Evolutionary conservation across 2,329 filamentous ascomycete species (phyloP).

Genomic region (Fusarium sublunatum): DNA sequence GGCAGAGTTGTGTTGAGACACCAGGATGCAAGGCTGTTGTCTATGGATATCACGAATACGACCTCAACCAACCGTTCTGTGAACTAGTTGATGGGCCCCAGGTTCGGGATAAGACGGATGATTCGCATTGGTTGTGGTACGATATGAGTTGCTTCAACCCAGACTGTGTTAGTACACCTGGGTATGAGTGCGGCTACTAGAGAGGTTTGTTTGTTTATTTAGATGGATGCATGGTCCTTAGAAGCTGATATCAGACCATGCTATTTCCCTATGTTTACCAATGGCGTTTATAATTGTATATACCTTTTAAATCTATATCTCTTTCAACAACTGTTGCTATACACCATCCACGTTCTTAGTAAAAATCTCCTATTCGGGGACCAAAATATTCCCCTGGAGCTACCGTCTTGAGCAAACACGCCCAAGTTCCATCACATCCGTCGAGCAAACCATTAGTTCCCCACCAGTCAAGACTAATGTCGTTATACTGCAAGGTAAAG

Average conservation of each 20-base stretch:
- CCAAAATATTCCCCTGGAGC: slow-evolving; percentile 49
- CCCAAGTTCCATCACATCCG: slow-evolving; percentile 45
- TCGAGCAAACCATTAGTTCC: slow-evolving; percentile 51
- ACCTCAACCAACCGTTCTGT: slow-evolving; percentile 34
- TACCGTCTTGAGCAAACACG: slow-evolving; percentile 41
- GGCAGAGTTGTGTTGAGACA: slow-evolving; percentile 28
- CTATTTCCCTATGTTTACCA: neutral
- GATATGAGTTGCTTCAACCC: slow-evolving; percentile 34
- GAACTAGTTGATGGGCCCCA: slow-evolving; percentile 16
- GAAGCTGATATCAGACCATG: neutral
- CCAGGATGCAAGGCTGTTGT: slow-evolving; percentile 20
- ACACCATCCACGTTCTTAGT: slow-evolving; percentile 1
- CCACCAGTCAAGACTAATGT: slow-evolving; percentile 58
- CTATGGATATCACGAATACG: slow-evolving; percentile 26
- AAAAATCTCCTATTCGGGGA: slow-evolving; percentile 40
- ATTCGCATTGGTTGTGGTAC: slow-evolving; percentile 29
- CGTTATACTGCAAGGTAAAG: slow-evolving; percentile 58
- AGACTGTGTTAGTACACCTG: slow-evolving; percentile 23
- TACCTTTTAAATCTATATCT: slow-evolving; percentile 8
- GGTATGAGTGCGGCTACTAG: slow-evolving; percentile 27
- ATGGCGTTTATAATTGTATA: slow-evolving; percentile 17
- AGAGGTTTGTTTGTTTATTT: neutral
- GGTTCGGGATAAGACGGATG: slow-evolving; percentile 21
- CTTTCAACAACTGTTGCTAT: neutral
- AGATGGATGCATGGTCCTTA: neutral